Base-by-base conservation (phyloP, 2,329 filamentous ascomycete species). In the Seiridium cupressi region DNA sequence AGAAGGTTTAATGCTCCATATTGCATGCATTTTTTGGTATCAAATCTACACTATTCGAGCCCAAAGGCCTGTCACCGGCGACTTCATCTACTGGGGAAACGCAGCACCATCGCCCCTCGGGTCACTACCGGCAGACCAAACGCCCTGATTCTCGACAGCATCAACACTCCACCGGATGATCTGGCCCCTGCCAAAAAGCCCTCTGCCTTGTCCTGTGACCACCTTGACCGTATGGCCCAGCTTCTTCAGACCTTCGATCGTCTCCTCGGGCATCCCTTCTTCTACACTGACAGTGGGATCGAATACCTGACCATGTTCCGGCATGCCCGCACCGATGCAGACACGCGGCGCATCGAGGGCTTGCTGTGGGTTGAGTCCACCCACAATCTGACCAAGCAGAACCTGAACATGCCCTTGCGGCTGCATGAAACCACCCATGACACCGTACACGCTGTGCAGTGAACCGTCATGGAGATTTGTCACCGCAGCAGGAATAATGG, bases 371-470 rank as follows among this genome's bases (percentile, higher is more conserved):
- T 89, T 89, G 57, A 92, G 81, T 1, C 88, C 87, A 67, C 93
- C 96, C 0, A 93, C 86, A 0, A 96, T 76, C 84, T 96, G 93
- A 65, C 96, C 96, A 2, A 98, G 81, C 8, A 99, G 77, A 0
- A 97, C 93, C 75, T 98, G 95, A 0, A 98, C 89, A 62, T 98
- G 95, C 31, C 94, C 95, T 75, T 98, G 95, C 0, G 95, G 95
- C 77, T 99, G 95, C 91, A 98, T 98, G 76, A 96, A 98, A 2
- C 93, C 94, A 57, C 95, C 95, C 95, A 98, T 98, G 62, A 98
- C 94, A 57, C 95, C 95, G 69, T 94, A 97, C 0, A 96, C 90
- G 3, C 87, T 90, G 73, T 97, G 91, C 60, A 98, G 77, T 54
- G 84, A 88, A 34, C 86, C 85, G 67, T 96, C 92, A 4, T 79